Evolutionary conservation across 2,329 filamentous ascomycete species (phyloP).

Genomic region (Arthrinium phaeospermum): DNA sequence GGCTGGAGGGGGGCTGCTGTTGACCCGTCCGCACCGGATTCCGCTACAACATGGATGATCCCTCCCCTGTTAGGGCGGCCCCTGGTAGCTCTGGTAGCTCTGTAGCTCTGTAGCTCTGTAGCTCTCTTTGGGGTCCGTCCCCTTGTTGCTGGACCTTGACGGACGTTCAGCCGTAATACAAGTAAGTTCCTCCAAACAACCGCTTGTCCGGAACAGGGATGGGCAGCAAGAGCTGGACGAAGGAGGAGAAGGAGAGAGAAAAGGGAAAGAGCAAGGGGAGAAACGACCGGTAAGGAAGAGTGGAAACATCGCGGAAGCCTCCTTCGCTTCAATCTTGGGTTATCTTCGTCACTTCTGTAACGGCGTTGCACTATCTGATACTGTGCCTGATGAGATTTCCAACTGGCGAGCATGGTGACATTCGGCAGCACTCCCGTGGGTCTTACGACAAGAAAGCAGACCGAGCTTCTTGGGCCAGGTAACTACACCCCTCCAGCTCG

Average conservation of each 20-base stretch:
- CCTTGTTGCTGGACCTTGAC: constrained; percentile 2
- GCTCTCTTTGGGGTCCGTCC: background rate
- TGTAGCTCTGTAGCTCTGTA: too few species aligned
- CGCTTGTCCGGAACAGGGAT: background rate
- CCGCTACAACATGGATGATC: constrained; percentile 14
- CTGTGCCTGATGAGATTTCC: constrained; percentile 13
- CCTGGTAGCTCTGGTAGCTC: background rate
- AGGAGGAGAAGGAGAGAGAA: background rate
- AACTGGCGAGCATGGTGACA: constrained; percentile 3
- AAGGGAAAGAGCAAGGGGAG: background rate
- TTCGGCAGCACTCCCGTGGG: constrained; percentile 16
- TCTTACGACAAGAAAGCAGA: constrained; percentile 8
- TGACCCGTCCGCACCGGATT: constrained; percentile 16
- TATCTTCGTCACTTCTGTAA: constrained; percentile 15
- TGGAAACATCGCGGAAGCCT: background rate
- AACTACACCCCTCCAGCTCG: constrained; percentile 3
- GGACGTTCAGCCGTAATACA: background rate
- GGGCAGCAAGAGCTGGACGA: background rate
- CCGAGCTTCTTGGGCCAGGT: constrained; percentile 7
- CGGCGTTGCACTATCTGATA: constrained; percentile 15
- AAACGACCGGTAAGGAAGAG: background rate
- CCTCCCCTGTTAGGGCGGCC: constrained; percentile 13
- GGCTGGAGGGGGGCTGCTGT: constrained; percentile 9
- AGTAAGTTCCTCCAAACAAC: background rate
- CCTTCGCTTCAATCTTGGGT: background rate